Conservation (phyloP, 1,284 basidiomycete species). For the Fomes fomentarius region DNA sequence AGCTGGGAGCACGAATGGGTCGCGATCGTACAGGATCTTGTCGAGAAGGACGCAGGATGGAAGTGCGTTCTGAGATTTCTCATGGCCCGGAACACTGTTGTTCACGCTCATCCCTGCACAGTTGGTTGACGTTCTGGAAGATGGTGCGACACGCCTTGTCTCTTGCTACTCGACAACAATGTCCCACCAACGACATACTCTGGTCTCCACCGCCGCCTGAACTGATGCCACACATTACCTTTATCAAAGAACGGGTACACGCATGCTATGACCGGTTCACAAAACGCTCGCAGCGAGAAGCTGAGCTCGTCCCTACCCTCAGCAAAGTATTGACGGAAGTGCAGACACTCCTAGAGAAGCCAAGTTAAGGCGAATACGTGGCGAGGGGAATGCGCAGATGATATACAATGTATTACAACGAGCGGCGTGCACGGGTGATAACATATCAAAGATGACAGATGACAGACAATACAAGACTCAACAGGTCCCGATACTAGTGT, state of each 20-base stretch:
- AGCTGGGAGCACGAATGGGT: slow-evolving; percentile 32
- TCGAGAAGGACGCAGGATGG: slow-evolving; percentile 39
- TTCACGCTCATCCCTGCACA: slow-evolving; percentile 3
- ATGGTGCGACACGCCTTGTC: slow-evolving; percentile 33
- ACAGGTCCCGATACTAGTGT: slow-evolving; percentile 4
- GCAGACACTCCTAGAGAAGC: not conserved
- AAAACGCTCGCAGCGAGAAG: slow-evolving; percentile 22
- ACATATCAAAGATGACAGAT: slow-evolving; percentile 8
- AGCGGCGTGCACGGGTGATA: slow-evolving; percentile 18
- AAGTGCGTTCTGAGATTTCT: slow-evolving; percentile 27
- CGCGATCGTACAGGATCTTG: slow-evolving; percentile 35
- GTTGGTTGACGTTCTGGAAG: slow-evolving; percentile 36
- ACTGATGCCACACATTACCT: slow-evolving; percentile 23
- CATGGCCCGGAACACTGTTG: not conserved
- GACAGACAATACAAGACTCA: slow-evolving; percentile 17
- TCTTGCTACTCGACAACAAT: slow-evolving; percentile 1
- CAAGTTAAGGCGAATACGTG: not conserved
- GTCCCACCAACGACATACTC: not conserved
- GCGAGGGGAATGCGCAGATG: slow-evolving; percentile 3
- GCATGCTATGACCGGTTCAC: slow-evolving; percentile 30
- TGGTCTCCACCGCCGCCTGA: slow-evolving; percentile 27
- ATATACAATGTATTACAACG: slow-evolving; percentile 26
- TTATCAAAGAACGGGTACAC: slow-evolving; percentile 23
- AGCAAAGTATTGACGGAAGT: slow-evolving; percentile 12
- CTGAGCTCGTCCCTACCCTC: slow-evolving; percentile 13